Evolutionary conservation across 345 rosid genomes (phyloP).

Genomic region (Camelina laxa): DNA sequence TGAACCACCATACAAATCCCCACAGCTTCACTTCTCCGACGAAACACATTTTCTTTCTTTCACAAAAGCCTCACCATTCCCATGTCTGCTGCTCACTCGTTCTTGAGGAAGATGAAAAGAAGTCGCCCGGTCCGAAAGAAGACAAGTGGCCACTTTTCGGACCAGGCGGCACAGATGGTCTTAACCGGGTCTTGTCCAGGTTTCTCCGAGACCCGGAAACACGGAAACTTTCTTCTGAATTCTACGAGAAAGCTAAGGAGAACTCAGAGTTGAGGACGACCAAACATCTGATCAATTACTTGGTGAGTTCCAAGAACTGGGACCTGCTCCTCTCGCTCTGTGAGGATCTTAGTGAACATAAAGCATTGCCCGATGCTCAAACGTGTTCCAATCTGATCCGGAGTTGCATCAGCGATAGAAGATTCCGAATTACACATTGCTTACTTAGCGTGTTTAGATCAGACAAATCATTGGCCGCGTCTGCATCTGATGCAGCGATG

Average conservation of each 20-base stretch:
- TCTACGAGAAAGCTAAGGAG: constrained; percentile 65
- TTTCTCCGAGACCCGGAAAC: constrained; percentile 53
- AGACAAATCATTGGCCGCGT: constrained; percentile 46
- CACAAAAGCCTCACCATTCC: constrained; percentile 44
- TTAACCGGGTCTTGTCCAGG: constrained; percentile 53
- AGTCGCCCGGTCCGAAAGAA: constrained; percentile 43
- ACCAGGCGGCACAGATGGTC: constrained; percentile 46
- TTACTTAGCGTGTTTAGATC: constrained; percentile 57
- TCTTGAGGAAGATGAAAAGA: constrained; percentile 53
- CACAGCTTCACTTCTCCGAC: constrained; percentile 41
- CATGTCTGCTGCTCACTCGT: constrained; percentile 52
- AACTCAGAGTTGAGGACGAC: constrained; percentile 54
- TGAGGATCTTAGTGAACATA: constrained; percentile 55
- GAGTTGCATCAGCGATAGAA: constrained; percentile 60
- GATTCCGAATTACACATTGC: constrained; percentile 54
- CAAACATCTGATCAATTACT: constrained; percentile 62
- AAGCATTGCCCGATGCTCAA: constrained; percentile 61
- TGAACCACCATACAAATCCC: constrained; percentile 40
- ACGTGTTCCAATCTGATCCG: constrained; percentile 65
- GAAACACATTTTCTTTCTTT: constrained; percentile 44
- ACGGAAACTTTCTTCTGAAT: constrained; percentile 53
- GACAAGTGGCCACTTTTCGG: constrained; percentile 40
- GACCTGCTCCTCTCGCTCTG: constrained; percentile 55
- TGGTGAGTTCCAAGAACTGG: constrained; percentile 66
- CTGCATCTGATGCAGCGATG: constrained; percentile 72